These are phyloP conservation scores for Hanseniaspora lachancei DNA, from an alignment of 805 yeast genomes.

Conservation along the genomic window DNA sequence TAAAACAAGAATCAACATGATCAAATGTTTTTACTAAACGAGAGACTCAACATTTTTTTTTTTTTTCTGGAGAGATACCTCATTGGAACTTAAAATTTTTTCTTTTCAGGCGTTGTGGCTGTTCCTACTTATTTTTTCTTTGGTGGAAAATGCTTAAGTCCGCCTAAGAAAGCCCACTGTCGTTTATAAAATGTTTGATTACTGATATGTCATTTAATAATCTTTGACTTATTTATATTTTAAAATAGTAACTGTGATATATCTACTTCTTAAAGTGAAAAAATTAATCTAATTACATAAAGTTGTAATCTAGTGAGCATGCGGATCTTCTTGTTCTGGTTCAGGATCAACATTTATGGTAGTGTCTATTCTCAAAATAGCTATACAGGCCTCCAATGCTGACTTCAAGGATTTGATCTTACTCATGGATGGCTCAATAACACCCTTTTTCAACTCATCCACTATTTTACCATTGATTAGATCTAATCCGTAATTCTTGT, in stretches of 20 bases:
- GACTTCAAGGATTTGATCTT: conserved; percentile 86
- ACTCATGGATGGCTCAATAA: conserved; percentile 87
- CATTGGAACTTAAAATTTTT: background rate
- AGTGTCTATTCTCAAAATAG: conserved; percentile 92
- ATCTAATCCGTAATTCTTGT: conserved; percentile 87
- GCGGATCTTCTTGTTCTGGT: conserved; percentile 81
- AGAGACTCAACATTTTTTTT: background rate
- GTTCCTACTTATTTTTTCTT: no score
- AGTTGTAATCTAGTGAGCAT: conserved; percentile 43
- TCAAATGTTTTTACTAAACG: background rate
- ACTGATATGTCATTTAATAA: no score
- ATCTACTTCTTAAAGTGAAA: background rate
- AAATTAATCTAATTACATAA: background rate
- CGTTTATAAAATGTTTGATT: no score
- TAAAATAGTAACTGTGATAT: no score
- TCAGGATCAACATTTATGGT: conserved; percentile 97
- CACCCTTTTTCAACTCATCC: conserved; percentile 73
- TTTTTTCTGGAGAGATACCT: background rate
- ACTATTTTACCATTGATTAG: conserved; percentile 82
- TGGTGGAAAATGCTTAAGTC: no score
- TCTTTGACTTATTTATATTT: no score
- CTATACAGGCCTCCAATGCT: conserved; percentile 96
- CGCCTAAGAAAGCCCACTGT: no score
- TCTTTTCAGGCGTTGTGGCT: no score
- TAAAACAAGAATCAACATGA: no score